These are phyloP conservation scores for Coprinellus aureogranulatus DNA, from an alignment of 768 basidiomycete genomes.

Conservation along the genomic window DNA sequence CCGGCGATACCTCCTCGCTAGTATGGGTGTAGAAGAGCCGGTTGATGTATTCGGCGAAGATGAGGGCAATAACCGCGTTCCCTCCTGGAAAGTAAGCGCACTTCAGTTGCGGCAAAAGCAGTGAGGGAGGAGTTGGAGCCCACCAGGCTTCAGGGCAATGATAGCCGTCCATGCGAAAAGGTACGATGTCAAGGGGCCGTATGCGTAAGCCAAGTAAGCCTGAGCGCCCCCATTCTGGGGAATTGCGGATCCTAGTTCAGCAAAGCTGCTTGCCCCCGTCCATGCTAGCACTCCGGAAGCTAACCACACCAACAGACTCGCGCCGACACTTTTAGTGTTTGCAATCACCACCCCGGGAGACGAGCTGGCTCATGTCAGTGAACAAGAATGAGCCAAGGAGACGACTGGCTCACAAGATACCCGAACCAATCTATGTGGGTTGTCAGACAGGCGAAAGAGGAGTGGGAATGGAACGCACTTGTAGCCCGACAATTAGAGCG, in stretches of 20 bases:
- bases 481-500: slow-evolving; percentile 78
- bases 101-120: too few relatives aligned
- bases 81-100: too few relatives aligned
- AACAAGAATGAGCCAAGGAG: background rate
- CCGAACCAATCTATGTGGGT: slow-evolving; percentile 71
- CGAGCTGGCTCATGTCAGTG: slow-evolving; percentile 53
- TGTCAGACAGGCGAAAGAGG: slow-evolving; percentile 1
- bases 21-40: slow-evolving; percentile 79
- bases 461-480: slow-evolving; percentile 42
- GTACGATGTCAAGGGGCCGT: slow-evolving; percentile 72
- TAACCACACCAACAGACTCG: slow-evolving; percentile 84
- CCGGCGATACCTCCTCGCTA: slow-evolving; percentile 67
- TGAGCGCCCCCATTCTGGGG: slow-evolving; percentile 73
- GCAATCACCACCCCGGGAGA: slow-evolving; percentile 91
- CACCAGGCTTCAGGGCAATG: slow-evolving; percentile 81
- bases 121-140: too few relatives aligned
- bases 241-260: slow-evolving; percentile 87
- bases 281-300: slow-evolving; percentile 81
- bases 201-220: slow-evolving; percentile 86
- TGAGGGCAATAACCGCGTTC: slow-evolving; percentile 84
- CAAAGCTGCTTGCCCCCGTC: slow-evolving; percentile 95
- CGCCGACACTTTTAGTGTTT: slow-evolving; percentile 85
- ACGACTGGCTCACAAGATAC: slow-evolving; percentile 71
- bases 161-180: slow-evolving; percentile 79
- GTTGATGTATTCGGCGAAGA: slow-evolving; percentile 90